Conservation (phyloP, 352 stramenopile species). For the Phytopythium mirpurense region DNA sequence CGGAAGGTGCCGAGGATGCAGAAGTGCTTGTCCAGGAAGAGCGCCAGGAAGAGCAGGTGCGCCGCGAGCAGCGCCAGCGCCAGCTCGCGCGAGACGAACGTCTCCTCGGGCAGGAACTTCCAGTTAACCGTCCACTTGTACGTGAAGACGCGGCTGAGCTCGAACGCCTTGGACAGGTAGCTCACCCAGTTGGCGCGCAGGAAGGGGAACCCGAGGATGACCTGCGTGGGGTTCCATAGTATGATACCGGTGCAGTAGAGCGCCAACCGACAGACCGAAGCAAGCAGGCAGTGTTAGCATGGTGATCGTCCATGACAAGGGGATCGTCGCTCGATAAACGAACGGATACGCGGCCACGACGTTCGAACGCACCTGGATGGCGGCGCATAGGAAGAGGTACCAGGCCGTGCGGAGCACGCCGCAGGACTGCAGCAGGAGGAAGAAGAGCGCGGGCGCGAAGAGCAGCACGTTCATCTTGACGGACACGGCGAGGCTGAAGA, state of each 20-base stretch:
- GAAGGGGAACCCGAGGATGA: conserved; percentile 93
- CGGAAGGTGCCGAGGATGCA: conserved; percentile 71
- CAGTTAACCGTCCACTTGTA: conserved; percentile 99
- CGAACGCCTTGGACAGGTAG: conserved; percentile 97
- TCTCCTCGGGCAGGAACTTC: conserved; percentile 85
- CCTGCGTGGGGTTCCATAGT: too few species aligned
- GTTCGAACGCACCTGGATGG: conserved; percentile 58
- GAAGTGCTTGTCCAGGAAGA: conserved; percentile 83
- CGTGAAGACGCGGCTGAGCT: conserved; percentile 97
- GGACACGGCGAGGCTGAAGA: conserved; percentile 96
- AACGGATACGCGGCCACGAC: too few species aligned
- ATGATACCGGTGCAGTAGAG: too few species aligned
- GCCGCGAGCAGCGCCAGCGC: conserved; percentile 47
- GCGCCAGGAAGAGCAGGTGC: conserved; percentile 67
- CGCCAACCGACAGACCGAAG: background rate
- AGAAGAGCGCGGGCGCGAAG: conserved; percentile 95
- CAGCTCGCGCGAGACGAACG: conserved; percentile 67
- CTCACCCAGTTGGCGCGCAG: conserved; percentile 91
- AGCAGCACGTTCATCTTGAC: conserved; percentile 99
- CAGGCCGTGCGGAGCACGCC: conserved; percentile 73
- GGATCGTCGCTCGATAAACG: too few species aligned
- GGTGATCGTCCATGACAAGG: background rate
- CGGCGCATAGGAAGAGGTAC: conserved; percentile 89
- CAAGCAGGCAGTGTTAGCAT: background rate
- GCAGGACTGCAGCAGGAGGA: conserved; percentile 92